These are phyloP conservation scores for Bremia lactucae DNA, from an alignment of 352 stramenopile genomes.

Conservation along the genomic window DNA sequence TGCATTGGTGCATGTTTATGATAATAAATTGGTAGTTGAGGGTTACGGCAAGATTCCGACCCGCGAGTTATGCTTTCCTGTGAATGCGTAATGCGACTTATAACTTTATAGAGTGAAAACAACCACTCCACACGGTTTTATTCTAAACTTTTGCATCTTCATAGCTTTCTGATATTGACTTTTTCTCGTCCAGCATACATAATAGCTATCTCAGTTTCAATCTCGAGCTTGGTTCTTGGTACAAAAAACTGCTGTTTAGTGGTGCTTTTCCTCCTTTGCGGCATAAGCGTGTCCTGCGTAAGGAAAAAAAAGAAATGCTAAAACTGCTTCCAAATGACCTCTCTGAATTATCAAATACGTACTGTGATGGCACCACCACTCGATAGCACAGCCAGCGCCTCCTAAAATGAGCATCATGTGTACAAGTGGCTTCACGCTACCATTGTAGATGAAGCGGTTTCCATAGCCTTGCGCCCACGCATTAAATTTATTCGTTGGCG, in stretches of 20 bases:
- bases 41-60: constrained; percentile 53
- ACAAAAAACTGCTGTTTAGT: constrained; percentile 24
- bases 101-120: too few relatives aligned
- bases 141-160: neutral
- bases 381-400: constrained; percentile 35
- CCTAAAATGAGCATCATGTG: constrained; percentile 74
- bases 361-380: constrained; percentile 67
- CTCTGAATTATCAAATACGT: constrained; percentile 9
- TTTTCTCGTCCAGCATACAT: neutral
- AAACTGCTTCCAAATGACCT: neutral
- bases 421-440: constrained; percentile 52
- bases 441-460: constrained; percentile 67
- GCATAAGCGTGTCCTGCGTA: constrained; percentile 36
- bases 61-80: constrained; percentile 35
- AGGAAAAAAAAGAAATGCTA: constrained; percentile 1
- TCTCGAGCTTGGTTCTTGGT: too few relatives aligned
- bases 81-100: neutral
- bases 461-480: constrained; percentile 64
- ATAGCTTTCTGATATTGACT: neutral
- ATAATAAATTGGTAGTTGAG: constrained; percentile 37
- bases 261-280: constrained; percentile 44
- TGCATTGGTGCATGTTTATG: constrained; percentile 46
- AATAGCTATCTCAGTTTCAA: neutral
- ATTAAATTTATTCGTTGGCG: constrained; percentile 48
- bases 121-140: neutral